phyloP scores from a whole-genome alignment of 306 rosid genomes.

The Cucurbita ficifolia region DNA sequence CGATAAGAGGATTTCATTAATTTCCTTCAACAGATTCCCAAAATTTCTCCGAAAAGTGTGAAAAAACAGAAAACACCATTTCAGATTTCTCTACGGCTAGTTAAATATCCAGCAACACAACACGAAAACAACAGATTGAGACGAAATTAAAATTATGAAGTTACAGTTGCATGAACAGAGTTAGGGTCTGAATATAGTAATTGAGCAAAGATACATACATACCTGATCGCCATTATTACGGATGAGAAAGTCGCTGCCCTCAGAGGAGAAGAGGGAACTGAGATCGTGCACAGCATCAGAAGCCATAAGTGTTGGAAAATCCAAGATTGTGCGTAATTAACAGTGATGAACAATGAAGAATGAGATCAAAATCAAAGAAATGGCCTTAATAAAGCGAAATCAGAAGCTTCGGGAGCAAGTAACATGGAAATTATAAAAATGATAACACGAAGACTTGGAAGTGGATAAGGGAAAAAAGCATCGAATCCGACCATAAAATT shows the following conservation, averaged over 20 bases:
- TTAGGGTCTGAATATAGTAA: too few species aligned
- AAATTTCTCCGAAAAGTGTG: not conserved
- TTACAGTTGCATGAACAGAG: not conserved
- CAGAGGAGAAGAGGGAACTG: constrained; percentile 33
- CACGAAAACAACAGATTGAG: not conserved
- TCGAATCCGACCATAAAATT: too few species aligned
- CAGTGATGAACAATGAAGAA: too few species aligned
- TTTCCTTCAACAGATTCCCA: not conserved
- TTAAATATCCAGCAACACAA: not conserved
- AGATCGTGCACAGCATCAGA: constrained; percentile 17
- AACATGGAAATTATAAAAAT: too few species aligned
- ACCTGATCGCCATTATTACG: constrained; percentile 61
- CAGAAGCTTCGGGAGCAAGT: too few species aligned
- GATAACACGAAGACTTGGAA: too few species aligned
- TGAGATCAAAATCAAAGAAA: too few species aligned
- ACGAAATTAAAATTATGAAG: not conserved
- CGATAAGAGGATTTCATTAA: not conserved
- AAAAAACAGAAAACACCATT: not conserved
- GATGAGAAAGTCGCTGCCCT: constrained; percentile 37
- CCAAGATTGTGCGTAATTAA: not conserved
- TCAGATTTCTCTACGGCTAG: not conserved
- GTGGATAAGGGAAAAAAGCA: too few species aligned
- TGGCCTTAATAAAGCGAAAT: too few species aligned
- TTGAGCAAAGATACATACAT: not conserved
- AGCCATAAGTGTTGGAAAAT: not conserved